phyloP scores from a whole-genome alignment of 768 basidiomycete genomes.

The Tricholoma saponaceum region DNA sequence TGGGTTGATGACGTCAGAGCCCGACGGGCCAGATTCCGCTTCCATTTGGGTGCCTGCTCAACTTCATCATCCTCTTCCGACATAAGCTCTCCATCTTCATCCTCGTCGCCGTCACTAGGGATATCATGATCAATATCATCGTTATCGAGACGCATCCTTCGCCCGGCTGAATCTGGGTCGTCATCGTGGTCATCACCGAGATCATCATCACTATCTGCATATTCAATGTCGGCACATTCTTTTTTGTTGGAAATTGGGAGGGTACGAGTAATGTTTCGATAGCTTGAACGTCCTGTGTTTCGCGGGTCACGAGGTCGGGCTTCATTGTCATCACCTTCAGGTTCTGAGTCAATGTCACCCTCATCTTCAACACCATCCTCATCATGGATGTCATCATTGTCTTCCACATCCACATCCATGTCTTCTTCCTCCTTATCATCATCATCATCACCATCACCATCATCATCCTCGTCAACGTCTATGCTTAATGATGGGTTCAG shows the following conservation, averaged over 20 bases:
- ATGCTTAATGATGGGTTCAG: conserved; percentile 36
- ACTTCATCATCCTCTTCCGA: conserved; percentile 35
- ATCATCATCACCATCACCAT: conserved; percentile 29
- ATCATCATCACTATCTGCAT: conserved; percentile 81
- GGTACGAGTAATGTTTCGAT: conserved; percentile 40
- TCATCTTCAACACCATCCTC: conserved; percentile 13
- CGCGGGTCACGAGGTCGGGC: conserved; percentile 18
- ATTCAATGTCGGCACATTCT: conserved; percentile 47
- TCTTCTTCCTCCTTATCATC: conserved; percentile 29
- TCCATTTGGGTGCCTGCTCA: conserved; percentile 66
- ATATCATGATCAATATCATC: conserved; percentile 40
- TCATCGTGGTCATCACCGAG: conserved; percentile 44
- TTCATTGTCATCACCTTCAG: conserved; percentile 16
- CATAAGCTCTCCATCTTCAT: conserved; percentile 26
- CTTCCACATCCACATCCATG: conserved; percentile 25
- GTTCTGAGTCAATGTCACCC: conserved; percentile 6
- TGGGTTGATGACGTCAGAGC: conserved; percentile 39
- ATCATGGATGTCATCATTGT: conserved; percentile 4
- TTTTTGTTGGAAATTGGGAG: conserved; percentile 32
- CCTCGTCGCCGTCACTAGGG: conserved; percentile 42
- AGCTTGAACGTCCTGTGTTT: conserved; percentile 50
- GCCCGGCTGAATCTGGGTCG: conserved; percentile 18
- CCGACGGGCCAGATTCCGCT: conserved; percentile 51
- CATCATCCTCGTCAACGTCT: conserved; percentile 25
- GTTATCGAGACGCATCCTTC: conserved; percentile 34